Base-by-base conservation (phyloP, 495 filamentous ascomycete species). In the Beverwykella pulmonaria region DNA sequence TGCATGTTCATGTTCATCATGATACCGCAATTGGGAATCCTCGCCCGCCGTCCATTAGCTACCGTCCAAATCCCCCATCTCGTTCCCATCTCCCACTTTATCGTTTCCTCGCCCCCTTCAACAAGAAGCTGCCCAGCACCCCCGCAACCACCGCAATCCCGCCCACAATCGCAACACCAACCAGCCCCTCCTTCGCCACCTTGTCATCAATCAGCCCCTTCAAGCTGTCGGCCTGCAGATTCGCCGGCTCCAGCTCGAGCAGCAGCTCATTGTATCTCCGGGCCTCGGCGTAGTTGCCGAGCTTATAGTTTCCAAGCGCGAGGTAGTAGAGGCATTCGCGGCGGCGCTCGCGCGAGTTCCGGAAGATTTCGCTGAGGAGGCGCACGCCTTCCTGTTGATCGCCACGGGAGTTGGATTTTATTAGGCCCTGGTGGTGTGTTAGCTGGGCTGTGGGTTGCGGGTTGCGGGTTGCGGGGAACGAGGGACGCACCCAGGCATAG, bases 301-400 rank as follows among this genome's bases (percentile, higher is more conserved):
- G 86, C 80, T 96, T 96, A 86, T 92, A 98, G 80, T 98, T 95
- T 55, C 94, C 94, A 23, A 98, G 83, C 14, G 91, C 94, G 14
- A 98, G 85, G 77, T 98, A 98, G 81, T 97, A 98, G 29, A 98
- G 89, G 75, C 94, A 98, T 83, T 98, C 94, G 60, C 94, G 88
- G 62, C 95, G 88, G 62, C 94, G 90, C 69, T 98, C 94, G 49
- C 89, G 90, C 19, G 91, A 89, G 46, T 85, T 88, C 63, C 93
- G 91, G 83, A 97, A 98, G 80, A 98, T 98, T 66, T 98, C 95
- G 61, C 93, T 94, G 48, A 98, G 86, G 14, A 98, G 84, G 60
- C 90, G 90, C 56, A 98, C 93, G 65, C 94, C 94, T 79, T 94
- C 85, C 83, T 98, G 94, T 78, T 98, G 94, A 52, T 98, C 93